Base-by-base conservation (phyloP, 176 grass and related monocot species). In the Eragrostis curvula region DNA sequence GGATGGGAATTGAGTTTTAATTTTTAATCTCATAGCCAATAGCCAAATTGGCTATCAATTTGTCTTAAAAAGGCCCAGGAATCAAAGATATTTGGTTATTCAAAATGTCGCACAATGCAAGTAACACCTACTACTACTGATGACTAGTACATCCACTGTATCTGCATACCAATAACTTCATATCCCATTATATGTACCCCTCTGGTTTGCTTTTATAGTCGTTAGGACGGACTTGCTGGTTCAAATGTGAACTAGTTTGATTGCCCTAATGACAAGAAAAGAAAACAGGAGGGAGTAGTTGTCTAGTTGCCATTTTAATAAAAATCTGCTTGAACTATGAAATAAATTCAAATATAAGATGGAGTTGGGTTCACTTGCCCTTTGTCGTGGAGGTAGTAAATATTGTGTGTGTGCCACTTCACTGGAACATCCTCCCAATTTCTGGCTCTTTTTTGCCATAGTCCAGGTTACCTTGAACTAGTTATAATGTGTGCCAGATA, bases 401-500 rank as follows among this genome's bases (percentile, higher is more conserved):
- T 77, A 12, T 77, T 36, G 5, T 62, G 28, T 62, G 28, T 45
- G 5, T 20, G 1, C 21, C 39, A 66, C 20, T 23, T 67, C 56
- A 49, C 47, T 59, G 58, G 36, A 68, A 21, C 70, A 78, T 69
- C 15, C 47, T 65, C 25, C 25, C 18, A 64, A 64, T 16, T 9
- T 39, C 78, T 47, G 29, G n/a, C 13, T 17, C 41, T 32, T 17
- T 67, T 11, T 40, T 23, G 10, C n/a, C 53, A 84, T 32, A 43
- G 67, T 65, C 24, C 25, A 46, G 73, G 47, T 24, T 78, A 63
- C n/a, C n/a, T n/a, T n/a, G n/a, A n/a, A n/a, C n/a, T n/a, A n/a
- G n/a, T n/a, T n/a, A n/a, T n/a, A n/a, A n/a, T n/a, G 46, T 56
- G 5, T 10, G 39, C 44, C 12, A 8, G 75, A 48, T 53, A 50